Base-by-base conservation (phyloP, 345 rosid species). In the Heritiera littoralis region DNA sequence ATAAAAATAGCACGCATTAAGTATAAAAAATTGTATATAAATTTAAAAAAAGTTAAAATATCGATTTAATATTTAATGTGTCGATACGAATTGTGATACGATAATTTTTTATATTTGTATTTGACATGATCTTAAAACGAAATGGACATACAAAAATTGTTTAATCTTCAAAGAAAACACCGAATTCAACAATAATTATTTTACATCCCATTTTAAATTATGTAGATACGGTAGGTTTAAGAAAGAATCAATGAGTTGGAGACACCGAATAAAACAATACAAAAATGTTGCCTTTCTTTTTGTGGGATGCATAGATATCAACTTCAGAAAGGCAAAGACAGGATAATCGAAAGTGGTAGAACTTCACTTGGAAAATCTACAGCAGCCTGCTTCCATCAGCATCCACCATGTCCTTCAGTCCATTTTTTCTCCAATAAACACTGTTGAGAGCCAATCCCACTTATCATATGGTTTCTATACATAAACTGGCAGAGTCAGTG, bases 361-460 rank as follows among this genome's bases (percentile, higher is more conserved):
- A 61, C 81, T 80, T 78, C 80, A 64, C 32, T 77, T 35, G 87
- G 56, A 75, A 75, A 66, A 66, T 28, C 65, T 64, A 18, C 28
- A 3, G 68, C 73, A 72, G 12, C 67, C 51, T 52, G 74, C 71
- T 65, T 78, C 79, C 79, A 65, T 52, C 80, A 12, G 76, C 80
- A 65, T 46, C 78, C 43, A 70, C 74, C 8, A 66, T 11, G 52
- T 32, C 56, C 72, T 67, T 7, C 38, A 70, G 9, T 13, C 28
- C 5, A 38, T 40, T 11, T 28, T 46, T 43, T 28, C 66, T 41
- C 28, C 11, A 2, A 17, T 45, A 20, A 76, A 72, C 51, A 48
- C 41, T 73, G n/a, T 28, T 32, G 28, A 48, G 41, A 65, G 51
- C 43, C 69, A 10, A 55, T 45, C 64, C 77, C 58, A 54, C 13